Base-by-base conservation (phyloP, 1,284 basidiomycete species). In the Ceratobasidium sp. region DNA sequence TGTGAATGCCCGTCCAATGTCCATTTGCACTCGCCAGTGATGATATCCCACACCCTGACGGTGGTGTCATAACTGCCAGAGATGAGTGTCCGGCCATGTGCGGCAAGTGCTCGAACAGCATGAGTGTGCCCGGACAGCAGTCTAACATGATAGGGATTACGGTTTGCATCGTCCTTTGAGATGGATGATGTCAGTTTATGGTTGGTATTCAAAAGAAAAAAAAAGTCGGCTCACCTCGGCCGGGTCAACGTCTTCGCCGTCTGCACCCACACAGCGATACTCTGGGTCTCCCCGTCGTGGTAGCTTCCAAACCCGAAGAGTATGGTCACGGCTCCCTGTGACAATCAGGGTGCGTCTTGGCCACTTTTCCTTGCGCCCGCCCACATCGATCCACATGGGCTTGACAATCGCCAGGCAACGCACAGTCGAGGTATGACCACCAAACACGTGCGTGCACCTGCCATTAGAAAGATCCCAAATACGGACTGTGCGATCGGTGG, bases 31-130 rank as follows among this genome's bases (percentile, higher is more conserved):
- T 84, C 82, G 11, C 95, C 95, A n/a, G 87, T 90, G 72, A 94
- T 84, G 69, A 93, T 89, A 76, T 98, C 94, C 95, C 95, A 98
- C 39, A 97, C 90, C 42, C 95, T 87, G 42, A 97, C 93, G 2
- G 87, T 91, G 76, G 87, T 90, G 76, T 98, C 95, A 78, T 98
- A 98, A 74, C 93, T 95, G 29, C 94, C 95, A n/a, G 93, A 95
- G 23, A 95, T 90, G 52, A 96, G 83, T 1, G 90, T 93, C 47
- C 91, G 83, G 2, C 95, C 94, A 72, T 93, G 84, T 9, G 93
- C 91, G 29, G 94, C 92, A n/a, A 98, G 82, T 2, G 93, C 93
- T 68, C 95, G 86, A 14, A 98, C 94, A 29, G 95, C 93, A 75
- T 93, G 89, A 60, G 89, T 88, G 74, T 98, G 95, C 0, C 95